Evolutionary conservation across 2,329 filamentous ascomycete species (phyloP), one percentile per base, ranked within the genome.

Genomic region (Calycina herbarum): DNA sequence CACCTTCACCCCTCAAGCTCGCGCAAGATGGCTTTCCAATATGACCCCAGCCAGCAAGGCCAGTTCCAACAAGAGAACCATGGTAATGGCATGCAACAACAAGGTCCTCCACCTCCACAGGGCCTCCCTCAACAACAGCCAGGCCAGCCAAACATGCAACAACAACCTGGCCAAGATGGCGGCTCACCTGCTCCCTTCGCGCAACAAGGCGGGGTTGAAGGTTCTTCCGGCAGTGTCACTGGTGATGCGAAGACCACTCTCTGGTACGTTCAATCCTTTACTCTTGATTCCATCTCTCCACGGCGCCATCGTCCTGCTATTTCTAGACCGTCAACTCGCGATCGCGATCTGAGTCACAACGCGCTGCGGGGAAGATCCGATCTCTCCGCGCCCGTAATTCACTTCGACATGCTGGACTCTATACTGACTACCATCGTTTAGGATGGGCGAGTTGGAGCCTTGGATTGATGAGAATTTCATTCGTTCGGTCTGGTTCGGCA

Each of bases 381-480:
- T 54, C 48, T 54, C 20, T 24, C 20, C 20, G 5, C 11, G 8
- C 13, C 8, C 20, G 0, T 54, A 1, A 54, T 24, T 54, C 48
- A 81, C 83, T 76, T 74, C 80, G 77, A 56, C 31, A 24, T 15
- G 11, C 8, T 54, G 8, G 61, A 57, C 4, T 57, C 33, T 2
- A 45, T 65, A 56, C 65, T 71, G 65, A 71, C 59, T 56, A 42
- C 48, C 10, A 15, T 60, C 61, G 45, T 68, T 27, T 68, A 97
- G 94, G 94, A 99, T 99, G 95, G 95, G 95, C 73, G 95, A 99
- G 79, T 90, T 99, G 70, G 94, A 98, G 80, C 92, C 93, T 33
- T 99, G 95, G 95, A 98, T 99, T 82, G 95, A 99, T 74, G 95
- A 99, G 83, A 96, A 94, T 81, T 99, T 98, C 79, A 92, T 99